Conservation (phyloP, 1,284 basidiomycete genomes). For the Apiotrichum akiyoshidainum region DNA sequence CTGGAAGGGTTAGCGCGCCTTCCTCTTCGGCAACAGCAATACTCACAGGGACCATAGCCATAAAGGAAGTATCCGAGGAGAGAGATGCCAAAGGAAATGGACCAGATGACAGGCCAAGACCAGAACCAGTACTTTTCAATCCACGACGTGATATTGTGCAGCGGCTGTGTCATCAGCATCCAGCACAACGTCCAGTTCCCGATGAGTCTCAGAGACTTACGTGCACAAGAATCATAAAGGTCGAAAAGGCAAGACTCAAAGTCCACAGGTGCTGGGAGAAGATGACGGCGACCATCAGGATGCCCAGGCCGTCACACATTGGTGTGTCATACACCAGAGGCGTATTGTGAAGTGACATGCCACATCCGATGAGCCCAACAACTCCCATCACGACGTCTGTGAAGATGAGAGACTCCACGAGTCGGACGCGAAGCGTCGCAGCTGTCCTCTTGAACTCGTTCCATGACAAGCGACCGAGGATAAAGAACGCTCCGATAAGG, state of each 20-base stretch:
- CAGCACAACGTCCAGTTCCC: too few relatives aligned
- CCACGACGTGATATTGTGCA: conserved; percentile 39
- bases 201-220: conserved; percentile 13
- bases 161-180: conserved; percentile 28
- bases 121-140: conserved; percentile 47
- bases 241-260: conserved; percentile 44
- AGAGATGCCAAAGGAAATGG: conserved; percentile 29
- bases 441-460: conserved; percentile 40
- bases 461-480: conserved; percentile 34
- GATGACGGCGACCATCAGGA: conserved; percentile 39
- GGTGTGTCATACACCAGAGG: conserved; percentile 27
- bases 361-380: conserved; percentile 35
- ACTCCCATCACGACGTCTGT: conserved; percentile 46
- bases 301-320: conserved; percentile 45
- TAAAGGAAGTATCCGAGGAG: conserved; percentile 39
- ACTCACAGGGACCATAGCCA: conserved; percentile 28
- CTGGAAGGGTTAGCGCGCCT: conserved; percentile 14
- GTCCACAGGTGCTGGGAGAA: conserved; percentile 50
- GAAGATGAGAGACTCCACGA: conserved; percentile 48
- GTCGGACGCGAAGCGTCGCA: conserved; percentile 44
- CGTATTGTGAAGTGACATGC: conserved; percentile 24
- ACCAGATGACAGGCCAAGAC: conserved; percentile 44
- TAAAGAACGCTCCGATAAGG: conserved; percentile 37
- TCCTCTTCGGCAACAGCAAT: background rate
- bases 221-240: conserved; percentile 50